Evolutionary conservation across 768 basidiomycete species (phyloP).

Genomic region (Termitomyces titanicus): DNA sequence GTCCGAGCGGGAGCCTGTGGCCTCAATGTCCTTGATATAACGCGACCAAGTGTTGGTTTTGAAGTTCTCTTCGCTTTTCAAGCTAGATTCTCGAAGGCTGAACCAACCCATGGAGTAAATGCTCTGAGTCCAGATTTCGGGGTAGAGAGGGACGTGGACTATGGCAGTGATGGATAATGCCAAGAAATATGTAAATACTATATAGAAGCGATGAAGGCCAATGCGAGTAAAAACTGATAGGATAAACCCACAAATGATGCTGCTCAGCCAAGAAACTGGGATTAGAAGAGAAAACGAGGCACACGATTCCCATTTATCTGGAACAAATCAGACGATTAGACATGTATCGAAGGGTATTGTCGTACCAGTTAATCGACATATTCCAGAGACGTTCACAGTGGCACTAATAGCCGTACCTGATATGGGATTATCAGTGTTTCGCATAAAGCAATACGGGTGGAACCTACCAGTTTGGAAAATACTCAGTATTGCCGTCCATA

Average conservation of each 20-base stretch:
- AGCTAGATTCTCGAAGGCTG: slow-evolving; percentile 8
- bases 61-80: not conserved
- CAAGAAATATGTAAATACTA: slow-evolving; percentile 56
- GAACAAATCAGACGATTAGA: slow-evolving; percentile 6
- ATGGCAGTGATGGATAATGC: slow-evolving; percentile 43
- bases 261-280: slow-evolving; percentile 45
- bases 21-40: slow-evolving; percentile 22
- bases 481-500: slow-evolving; percentile 49
- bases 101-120: slow-evolving; percentile 63
- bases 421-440: not conserved
- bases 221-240: not conserved
- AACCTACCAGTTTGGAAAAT: slow-evolving; percentile 48
- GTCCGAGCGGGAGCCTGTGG: slow-evolving; percentile 3
- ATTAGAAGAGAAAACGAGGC: slow-evolving; percentile 46
- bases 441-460: not conserved
- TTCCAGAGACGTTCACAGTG: slow-evolving; percentile 38
- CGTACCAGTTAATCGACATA: slow-evolving; percentile 30
- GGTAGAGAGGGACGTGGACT: slow-evolving; percentile 38
- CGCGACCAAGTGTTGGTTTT: slow-evolving; percentile 8
- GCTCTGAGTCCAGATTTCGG: slow-evolving; percentile 49
- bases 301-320: slow-evolving; percentile 40
- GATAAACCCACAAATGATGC: slow-evolving; percentile 38
- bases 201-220: not conserved
- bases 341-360: not conserved
- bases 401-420: slow-evolving; percentile 47